Base-by-base conservation (phyloP, 1,139 yeast genomes). In the Protomyces arabidopsidicola region DNA sequence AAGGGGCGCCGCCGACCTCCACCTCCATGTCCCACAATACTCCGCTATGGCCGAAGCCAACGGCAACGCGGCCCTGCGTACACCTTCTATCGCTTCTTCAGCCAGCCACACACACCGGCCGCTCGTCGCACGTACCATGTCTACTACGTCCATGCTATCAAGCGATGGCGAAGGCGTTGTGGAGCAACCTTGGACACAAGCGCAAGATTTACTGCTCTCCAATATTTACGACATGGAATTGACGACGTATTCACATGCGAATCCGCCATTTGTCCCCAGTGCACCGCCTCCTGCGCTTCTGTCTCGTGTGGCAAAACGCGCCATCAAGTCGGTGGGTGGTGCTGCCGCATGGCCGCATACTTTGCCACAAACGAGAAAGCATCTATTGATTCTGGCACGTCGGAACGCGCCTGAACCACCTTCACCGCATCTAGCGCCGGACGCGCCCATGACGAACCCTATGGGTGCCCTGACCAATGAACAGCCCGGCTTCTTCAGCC, bases 71-170 rank as follows among this genome's bases (percentile, higher is more conserved):
- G 62, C 62, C 6, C 18, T 58, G 34, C 62, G 62, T 35, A 58
- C 62, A 4, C 62, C 62, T 20, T 58, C 62, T 24, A 52, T 58
- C 45, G 62, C 62, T n/a, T 58, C 62, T 27, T 51, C 62, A n/a
- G 27, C 53, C 24, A 51, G 56, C 14, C 42, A 58, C 34, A 58
- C 62, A 5, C 62, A 58, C 42, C 27, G 62, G n/a, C 62, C 62
- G 16, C 56, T 20, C 22, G 45, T 52, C 55, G 52, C 62, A 14
- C 27, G 62, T 14, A 58, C 62, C 31, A 42, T 58, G 62, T 58
- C 62, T 4, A 58, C 62, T 5, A 58, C 62, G 6, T 58, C 62
- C 10, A 58, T 58, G 62, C 38, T 58, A 12, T 58, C 62, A 22
- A 50, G 55, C 53, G 62, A 58, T 20, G 52, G 62, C 34, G 62